Evolutionary conservation across 2,329 filamentous ascomycete species (phyloP).

Genomic region (Sordariomycetes sp.): DNA sequence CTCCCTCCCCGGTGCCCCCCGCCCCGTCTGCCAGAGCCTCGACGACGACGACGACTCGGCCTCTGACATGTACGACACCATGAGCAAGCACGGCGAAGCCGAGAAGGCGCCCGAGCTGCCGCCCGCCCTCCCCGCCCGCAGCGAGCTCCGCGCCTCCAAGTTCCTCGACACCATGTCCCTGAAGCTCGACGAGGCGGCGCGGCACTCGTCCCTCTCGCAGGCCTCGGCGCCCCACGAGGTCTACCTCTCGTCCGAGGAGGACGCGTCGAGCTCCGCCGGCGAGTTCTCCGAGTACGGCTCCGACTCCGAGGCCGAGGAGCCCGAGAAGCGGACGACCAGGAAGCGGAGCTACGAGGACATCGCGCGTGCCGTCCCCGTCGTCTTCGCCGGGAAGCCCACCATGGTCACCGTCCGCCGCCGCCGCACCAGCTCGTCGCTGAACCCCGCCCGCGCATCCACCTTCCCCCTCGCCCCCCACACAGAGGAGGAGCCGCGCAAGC

Average conservation of each 20-base stretch:
- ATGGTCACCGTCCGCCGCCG: conserved; percentile 36
- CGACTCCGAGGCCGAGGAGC: conserved; percentile 30
- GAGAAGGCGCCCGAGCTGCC: conserved; percentile 5
- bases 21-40: conserved; percentile 2
- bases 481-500: neutral
- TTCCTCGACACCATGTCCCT: conserved; percentile 24
- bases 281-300: conserved; percentile 45
- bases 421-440: conserved; percentile 23
- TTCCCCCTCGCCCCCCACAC: neutral
- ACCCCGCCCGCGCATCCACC: conserved; percentile 8
- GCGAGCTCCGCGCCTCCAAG: conserved; percentile 28
- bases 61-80: conserved; percentile 9
- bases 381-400: conserved; percentile 48
- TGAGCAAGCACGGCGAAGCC: conserved; percentile 3
- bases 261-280: conserved; percentile 51
- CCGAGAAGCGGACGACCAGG: neutral
- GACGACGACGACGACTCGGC: conserved; percentile 7
- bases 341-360: conserved; percentile 38
- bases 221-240: conserved; percentile 36
- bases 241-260: conserved; percentile 57
- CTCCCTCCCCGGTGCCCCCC: conserved; percentile 6
- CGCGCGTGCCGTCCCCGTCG: conserved; percentile 47
- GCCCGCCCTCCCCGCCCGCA: conserved; percentile 33
- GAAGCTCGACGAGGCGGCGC: conserved; percentile 19
- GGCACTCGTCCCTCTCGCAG: conserved; percentile 14